Conservation (phyloP, 257 asterid species). For the Ligustrum vulgare region DNA sequence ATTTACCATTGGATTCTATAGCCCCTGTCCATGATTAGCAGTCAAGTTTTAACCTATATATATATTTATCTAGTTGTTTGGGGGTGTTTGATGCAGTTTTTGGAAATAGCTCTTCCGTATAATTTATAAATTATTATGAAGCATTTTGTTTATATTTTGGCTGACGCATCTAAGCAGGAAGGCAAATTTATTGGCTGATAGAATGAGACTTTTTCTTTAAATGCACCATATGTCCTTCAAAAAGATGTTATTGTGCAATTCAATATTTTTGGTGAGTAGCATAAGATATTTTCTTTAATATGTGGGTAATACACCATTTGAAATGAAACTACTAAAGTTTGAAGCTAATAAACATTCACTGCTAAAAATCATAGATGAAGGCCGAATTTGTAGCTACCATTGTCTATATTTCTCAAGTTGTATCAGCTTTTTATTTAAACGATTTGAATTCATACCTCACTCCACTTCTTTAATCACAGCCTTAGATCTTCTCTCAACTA, state of each 20-base stretch:
- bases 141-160: neutral
- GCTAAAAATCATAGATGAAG: neutral
- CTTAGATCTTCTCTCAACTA: neutral
- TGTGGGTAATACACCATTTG: too few relatives aligned
- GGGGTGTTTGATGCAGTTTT: neutral
- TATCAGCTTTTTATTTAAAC: conserved; percentile 3
- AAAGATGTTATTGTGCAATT: neutral
- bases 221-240: too few relatives aligned
- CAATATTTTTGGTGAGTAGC: neutral
- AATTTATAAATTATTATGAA: neutral
- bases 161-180: neutral
- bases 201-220: neutral
- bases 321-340: too few relatives aligned
- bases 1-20: neutral
- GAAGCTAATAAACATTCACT: too few relatives aligned
- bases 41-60: neutral
- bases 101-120: neutral
- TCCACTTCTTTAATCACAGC: neutral
- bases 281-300: neutral
- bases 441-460: neutral
- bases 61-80: neutral
- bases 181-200: neutral
- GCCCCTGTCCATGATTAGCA: too few relatives aligned
- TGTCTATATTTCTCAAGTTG: neutral
- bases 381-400: neutral